Evolutionary conservation across 345 rosid genomes (phyloP).

Genomic region (Boechera divaricarpa): DNA sequence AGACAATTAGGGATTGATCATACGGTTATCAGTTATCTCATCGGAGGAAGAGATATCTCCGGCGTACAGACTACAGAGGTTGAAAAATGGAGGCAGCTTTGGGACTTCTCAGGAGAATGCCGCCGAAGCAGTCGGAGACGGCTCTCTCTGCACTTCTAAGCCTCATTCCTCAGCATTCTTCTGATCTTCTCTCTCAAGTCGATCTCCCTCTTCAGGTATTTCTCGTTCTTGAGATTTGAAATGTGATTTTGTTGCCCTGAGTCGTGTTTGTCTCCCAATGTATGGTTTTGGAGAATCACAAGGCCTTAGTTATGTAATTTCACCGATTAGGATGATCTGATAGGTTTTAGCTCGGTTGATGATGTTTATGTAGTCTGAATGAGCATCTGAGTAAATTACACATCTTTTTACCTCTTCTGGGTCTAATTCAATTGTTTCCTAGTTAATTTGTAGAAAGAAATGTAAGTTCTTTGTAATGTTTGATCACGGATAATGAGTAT

Average conservation of each 20-base stretch:
- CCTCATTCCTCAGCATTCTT: conserved; percentile 88
- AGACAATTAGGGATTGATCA: not conserved
- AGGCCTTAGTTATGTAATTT: not conserved
- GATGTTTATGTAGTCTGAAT: conserved; percentile 5
- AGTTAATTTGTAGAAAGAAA: conserved; percentile 8
- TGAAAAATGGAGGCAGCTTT: conserved; percentile 82
- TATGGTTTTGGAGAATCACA: conserved; percentile 10
- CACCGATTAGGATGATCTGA: not conserved
- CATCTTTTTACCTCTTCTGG: not conserved
- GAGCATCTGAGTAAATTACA: not conserved
- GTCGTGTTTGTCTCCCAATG: not conserved
- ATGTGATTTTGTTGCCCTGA: not conserved
- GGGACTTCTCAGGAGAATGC: conserved; percentile 93
- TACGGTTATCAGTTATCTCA: not conserved
- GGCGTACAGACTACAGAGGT: conserved; percentile 12
- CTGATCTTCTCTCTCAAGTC: conserved; percentile 98
- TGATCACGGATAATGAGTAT: conserved; percentile 3
- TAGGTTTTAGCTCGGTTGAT: conserved; percentile 25
- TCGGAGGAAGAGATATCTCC: conserved; percentile 34
- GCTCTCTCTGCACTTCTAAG: conserved; percentile 93
- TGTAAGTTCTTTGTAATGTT: not conserved
- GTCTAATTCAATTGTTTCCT: conserved; percentile 5
- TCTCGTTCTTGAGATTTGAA: conserved; percentile 1
- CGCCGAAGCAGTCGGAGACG: conserved; percentile 86
- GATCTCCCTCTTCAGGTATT: conserved; percentile 95